Conservation (phyloP, 2,329 filamentous ascomycete species). For the Plenodomus lindquistii region DNA sequence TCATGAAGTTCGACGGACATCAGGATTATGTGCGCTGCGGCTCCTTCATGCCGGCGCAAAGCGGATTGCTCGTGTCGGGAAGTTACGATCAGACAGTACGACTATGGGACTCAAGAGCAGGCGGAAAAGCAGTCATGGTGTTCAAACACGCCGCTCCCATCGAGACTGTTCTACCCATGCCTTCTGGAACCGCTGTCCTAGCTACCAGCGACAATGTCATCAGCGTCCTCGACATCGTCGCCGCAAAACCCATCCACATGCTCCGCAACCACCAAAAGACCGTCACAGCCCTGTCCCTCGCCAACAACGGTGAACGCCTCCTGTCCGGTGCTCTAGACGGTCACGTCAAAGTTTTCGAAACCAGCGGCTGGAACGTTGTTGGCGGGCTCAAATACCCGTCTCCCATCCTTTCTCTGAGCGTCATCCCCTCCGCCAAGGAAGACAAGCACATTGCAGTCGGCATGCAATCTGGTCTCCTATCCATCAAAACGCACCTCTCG, state of each 20-base stretch:
- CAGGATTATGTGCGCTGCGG: conserved; percentile 90
- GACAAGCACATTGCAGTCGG: conserved; percentile 95
- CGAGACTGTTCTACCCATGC: conserved; percentile 84
- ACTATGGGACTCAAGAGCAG: conserved; percentile 86
- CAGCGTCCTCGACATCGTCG: conserved; percentile 88
- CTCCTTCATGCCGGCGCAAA: conserved; percentile 77
- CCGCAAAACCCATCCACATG: conserved; percentile 82
- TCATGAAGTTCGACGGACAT: conserved; percentile 81
- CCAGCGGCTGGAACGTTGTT: conserved; percentile 93
- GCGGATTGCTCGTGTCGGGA: conserved; percentile 77
- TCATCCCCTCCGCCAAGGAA: conserved; percentile 71
- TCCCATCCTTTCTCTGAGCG: conserved; percentile 81
- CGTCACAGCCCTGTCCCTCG: conserved; percentile 82
- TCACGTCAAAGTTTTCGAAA: conserved; percentile 97
- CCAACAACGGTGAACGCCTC: conserved; percentile 77
- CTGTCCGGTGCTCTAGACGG: conserved; percentile 90
- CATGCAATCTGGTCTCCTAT: conserved; percentile 91
- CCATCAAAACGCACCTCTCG: conserved; percentile 83
- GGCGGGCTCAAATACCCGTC: conserved; percentile 90
- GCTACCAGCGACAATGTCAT: conserved; percentile 85
- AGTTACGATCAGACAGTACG: conserved; percentile 94
- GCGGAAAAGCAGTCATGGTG: conserved; percentile 71
- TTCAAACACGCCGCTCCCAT: conserved; percentile 93
- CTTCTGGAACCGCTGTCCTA: conserved; percentile 82
- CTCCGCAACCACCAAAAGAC: conserved; percentile 98